Percentiles rank a stretch among this genome's conserved stretches.
Conservation (phyloP, 176 grass and related monocot species). For the Oryza glaberrima region DNA sequence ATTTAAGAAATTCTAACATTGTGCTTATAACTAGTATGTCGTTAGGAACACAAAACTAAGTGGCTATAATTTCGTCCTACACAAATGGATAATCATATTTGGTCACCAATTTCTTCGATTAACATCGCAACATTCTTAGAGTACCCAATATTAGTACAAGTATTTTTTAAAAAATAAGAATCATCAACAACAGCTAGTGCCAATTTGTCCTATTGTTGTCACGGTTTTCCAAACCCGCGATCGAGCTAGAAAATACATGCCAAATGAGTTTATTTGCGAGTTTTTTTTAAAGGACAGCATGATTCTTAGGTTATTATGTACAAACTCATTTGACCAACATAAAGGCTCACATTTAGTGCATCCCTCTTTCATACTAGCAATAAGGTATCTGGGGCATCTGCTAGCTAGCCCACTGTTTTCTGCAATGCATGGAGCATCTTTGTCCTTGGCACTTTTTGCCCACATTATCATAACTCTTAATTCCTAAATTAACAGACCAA, state of each 20-base stretch:
- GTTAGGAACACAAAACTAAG: too few species aligned
- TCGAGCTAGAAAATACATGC: background rate
- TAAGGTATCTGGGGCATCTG: background rate
- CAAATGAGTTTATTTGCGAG: background rate
- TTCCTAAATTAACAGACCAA: background rate
- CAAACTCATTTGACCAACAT: background rate
- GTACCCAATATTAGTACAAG: too few species aligned
- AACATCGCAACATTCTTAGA: too few species aligned
- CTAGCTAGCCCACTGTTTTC: background rate
- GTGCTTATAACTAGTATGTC: too few species aligned
- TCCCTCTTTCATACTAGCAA: background rate
- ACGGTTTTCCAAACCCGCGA: background rate
- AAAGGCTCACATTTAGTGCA: background rate
- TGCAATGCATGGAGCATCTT: background rate
- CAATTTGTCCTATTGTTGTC: background rate
- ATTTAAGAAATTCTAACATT: too few species aligned
- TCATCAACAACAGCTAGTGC: background rate
- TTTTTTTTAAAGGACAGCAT: background rate
- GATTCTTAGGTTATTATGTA: background rate
- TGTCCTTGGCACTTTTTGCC: background rate
- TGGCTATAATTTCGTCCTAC: too few species aligned
- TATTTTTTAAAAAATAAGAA: background rate
- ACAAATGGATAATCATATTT: too few species aligned
- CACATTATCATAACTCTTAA: background rate
- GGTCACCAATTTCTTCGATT: too few species aligned